Base-by-base conservation (phyloP, 805 yeast genomes). In the Wickerhamiella dianesei region DNA sequence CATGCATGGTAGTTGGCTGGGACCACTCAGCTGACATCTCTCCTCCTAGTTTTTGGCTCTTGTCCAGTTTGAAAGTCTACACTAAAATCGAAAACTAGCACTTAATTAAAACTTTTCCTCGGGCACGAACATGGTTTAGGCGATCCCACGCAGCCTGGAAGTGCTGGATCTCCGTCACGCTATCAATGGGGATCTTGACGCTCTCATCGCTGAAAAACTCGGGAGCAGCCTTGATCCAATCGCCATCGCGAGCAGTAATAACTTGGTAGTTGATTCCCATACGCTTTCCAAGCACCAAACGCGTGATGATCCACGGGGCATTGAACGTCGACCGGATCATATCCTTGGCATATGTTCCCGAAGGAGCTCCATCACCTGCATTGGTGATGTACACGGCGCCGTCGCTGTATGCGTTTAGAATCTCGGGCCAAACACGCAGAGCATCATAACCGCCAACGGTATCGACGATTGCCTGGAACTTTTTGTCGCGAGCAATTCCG, bases 61-160 rank as follows among this genome's bases (percentile, higher is more conserved):
- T 29, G 9, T n/a, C n/a, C n/a, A n/a, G n/a, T n/a, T n/a, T n/a
- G n/a, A n/a, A 36, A 36, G 6, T 5, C 14, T 6, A 20, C 9
- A 8, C 41, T 39, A 39, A 6, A 4, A 16, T 5, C 5, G 4
- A 21, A 21, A 8, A 43, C 6, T 19, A 13, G 18, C 42, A 48
- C 43, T 51, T 56, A 29, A 76, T 48, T n/a, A 85, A 73, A 43
- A 81, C 66, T 60, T 84, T 85, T 36, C 95, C 95, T 47, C 71
- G 74, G 5, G 80, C 77, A 41, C 59, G 65, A 48, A 75, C 72
- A 29, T 68, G 60, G 4, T 59, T 59, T 22, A 80, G 59, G 51
- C 64, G 65, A 6, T 72, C 72, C 41, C 73, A 59, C 1, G 86
- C 92, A 5, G 65, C 58, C 41, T 69, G 51, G 50, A 59, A 74